Conservation (phyloP, 2,329 filamentous ascomycete species). For the Arthrocladium fulminans region DNA sequence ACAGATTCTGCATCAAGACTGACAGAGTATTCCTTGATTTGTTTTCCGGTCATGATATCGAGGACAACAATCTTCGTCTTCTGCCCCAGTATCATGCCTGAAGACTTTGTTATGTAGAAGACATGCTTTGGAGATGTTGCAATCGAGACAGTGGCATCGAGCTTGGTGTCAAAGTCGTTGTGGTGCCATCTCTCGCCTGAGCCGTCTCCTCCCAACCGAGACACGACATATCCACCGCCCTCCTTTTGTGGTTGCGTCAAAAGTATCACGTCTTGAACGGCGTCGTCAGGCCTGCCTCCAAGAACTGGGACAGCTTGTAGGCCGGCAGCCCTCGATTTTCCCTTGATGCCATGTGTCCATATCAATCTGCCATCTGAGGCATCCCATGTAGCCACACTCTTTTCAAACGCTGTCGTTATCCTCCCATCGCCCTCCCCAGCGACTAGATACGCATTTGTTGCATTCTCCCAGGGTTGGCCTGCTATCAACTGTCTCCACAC, state of each 20-base stretch:
- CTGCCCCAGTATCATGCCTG: slow-evolving; percentile 56
- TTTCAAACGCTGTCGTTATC: slow-evolving; percentile 63
- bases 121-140: slow-evolving; percentile 60
- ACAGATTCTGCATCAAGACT: slow-evolving; percentile 64
- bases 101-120: slow-evolving; percentile 68
- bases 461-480: slow-evolving; percentile 35
- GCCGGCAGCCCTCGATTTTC: slow-evolving; percentile 28
- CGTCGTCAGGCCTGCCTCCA: slow-evolving; percentile 50
- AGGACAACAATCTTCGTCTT: slow-evolving; percentile 68
- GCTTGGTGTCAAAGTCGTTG: slow-evolving; percentile 52
- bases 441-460: slow-evolving; percentile 22
- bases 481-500: slow-evolving; percentile 76
- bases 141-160: slow-evolving; percentile 65
- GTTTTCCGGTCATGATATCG: slow-evolving; percentile 63
- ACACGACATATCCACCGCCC: slow-evolving; percentile 49
- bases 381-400: slow-evolving; percentile 70
- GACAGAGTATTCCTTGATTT: slow-evolving; percentile 61
- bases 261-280: slow-evolving; percentile 64
- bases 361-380: slow-evolving; percentile 68
- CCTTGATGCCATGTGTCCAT: slow-evolving; percentile 60
- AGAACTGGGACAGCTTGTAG: slow-evolving; percentile 14
- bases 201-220: slow-evolving; percentile 59
- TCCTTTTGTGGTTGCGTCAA: slow-evolving; percentile 37
- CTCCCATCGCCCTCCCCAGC: slow-evolving; percentile 63
- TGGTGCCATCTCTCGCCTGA: slow-evolving; percentile 74